A percentile compares a stretch with the other conserved stretches of the same genome.
phyloP scores from a whole-genome alignment of 495 filamentous ascomycete genomes.

The Lophium mytilinum region DNA sequence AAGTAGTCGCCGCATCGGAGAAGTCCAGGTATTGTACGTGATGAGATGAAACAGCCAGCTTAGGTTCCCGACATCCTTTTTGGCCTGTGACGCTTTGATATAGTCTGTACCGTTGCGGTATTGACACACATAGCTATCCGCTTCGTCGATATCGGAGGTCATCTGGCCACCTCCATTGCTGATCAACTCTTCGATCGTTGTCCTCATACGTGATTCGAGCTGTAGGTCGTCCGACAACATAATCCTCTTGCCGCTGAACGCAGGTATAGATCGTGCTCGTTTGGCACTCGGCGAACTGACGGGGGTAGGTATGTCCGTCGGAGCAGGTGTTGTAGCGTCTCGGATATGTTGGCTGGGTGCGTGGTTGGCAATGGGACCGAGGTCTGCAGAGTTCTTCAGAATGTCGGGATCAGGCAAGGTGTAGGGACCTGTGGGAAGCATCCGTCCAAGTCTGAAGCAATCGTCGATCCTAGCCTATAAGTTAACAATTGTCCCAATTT shows the following conservation, averaged over 20 bases:
- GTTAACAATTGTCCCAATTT: conserved; percentile 5
- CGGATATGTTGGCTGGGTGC: conserved; percentile 51
- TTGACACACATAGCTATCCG: conserved; percentile 77
- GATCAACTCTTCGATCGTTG: conserved; percentile 63
- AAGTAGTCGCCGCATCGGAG: conserved; percentile 66
- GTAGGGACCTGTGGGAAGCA: conserved; percentile 84
- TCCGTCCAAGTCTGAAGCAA: conserved; percentile 80
- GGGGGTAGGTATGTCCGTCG: conserved; percentile 39
- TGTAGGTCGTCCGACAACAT: conserved; percentile 60
- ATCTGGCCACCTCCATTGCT: conserved; percentile 58
- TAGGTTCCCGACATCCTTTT: conserved; percentile 82
- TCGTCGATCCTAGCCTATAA: conserved; percentile 71
- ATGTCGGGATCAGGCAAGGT: conserved; percentile 80
- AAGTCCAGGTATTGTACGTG: conserved; percentile 78
- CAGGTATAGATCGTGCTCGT: conserved; percentile 34
- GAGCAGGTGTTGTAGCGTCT: conserved; percentile 64
- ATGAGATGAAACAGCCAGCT: conserved; percentile 91
- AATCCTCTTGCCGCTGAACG: conserved; percentile 49
- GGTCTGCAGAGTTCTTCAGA: conserved; percentile 27
- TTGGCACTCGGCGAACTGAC: conserved; percentile 23
- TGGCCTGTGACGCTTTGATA: conserved; percentile 58
- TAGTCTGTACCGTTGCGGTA: conserved; percentile 79
- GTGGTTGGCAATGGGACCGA: conserved; percentile 31
- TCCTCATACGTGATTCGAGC: conserved; percentile 54
- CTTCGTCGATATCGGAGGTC: conserved; percentile 55